phyloP scores from a whole-genome alignment of 192 early-diverging fungal genomes.

The Diversispora eburnea region DNA sequence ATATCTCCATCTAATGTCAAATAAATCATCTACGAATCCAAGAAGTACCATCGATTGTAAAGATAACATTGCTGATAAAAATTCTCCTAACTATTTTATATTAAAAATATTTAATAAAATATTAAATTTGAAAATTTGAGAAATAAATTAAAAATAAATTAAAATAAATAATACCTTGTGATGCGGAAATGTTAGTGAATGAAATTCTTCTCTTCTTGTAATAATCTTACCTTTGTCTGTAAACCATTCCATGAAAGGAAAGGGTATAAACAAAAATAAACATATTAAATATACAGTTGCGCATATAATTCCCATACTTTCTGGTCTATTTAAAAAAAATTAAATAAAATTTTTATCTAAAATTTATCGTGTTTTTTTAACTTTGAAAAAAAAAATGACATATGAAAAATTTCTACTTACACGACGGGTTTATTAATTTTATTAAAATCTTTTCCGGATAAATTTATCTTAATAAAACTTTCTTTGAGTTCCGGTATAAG shows the following conservation, averaged over 20 bases:
- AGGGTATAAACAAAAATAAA: conserved; percentile 91
- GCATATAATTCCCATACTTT: conserved; percentile 89
- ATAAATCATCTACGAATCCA: conserved; percentile 97
- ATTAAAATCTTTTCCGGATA: conserved; percentile 76
- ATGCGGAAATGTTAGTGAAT: conserved; percentile 60
- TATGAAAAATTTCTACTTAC: conserved; percentile 43
- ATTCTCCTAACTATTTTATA: conserved; percentile 73
- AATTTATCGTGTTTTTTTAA: neutral
- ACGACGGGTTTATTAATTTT: conserved; percentile 71
- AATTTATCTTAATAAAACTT: conserved; percentile 73
- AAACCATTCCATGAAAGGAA: conserved; percentile 89
- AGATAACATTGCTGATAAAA: conserved; percentile 83
- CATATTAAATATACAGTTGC: conserved; percentile 84
- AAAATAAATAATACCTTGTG: conserved; percentile 53
- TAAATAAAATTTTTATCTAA: neutral
- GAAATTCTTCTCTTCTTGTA: conserved; percentile 38
- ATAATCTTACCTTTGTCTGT: conserved; percentile 32
- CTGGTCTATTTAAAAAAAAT: conserved; percentile 58
- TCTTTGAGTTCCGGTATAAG: conserved; percentile 61
- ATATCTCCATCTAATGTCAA: conserved; percentile 93
- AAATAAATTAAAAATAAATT: too few relatives aligned
- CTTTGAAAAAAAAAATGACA: neutral
- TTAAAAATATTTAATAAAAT: neutral
- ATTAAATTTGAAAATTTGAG: neutral
- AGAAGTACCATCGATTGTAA: conserved; percentile 96